Percentiles rank a stretch among this genome's conserved stretches.
Conservation (phyloP, 495 filamentous ascomycete species). For the Penicillium steckii region DNA sequence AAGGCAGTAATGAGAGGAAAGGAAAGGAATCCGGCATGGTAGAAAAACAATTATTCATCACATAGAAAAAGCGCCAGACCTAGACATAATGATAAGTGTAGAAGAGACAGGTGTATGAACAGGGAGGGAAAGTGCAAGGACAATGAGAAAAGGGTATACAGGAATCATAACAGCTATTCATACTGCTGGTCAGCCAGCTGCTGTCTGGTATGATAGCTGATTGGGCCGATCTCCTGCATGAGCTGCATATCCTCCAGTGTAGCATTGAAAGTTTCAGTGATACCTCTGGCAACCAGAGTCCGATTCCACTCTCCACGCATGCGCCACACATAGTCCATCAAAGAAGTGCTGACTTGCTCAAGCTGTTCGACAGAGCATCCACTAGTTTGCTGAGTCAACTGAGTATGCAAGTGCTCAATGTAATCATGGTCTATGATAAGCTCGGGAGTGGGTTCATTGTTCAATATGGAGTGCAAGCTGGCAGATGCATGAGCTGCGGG, state of each 20-base stretch:
- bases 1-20: not conserved
- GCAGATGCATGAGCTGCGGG: slow-evolving; percentile 24
- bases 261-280: slow-evolving; percentile 72
- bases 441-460: slow-evolving; percentile 39
- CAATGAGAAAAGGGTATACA: not conserved
- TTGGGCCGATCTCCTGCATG: slow-evolving; percentile 55
- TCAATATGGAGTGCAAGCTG: slow-evolving; percentile 42
- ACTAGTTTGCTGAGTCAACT: slow-evolving; percentile 62
- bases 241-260: slow-evolving; percentile 77
- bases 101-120: not conserved
- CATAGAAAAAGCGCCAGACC: not conserved
- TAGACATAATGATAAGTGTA: not conserved
- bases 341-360: slow-evolving; percentile 84
- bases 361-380: slow-evolving; percentile 90
- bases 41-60: not conserved
- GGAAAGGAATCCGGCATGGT: not conserved
- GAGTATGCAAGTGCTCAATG: slow-evolving; percentile 54
- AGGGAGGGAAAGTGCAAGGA: not conserved
- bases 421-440: slow-evolving; percentile 58
- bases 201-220: slow-evolving; percentile 41
- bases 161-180: slow-evolving; percentile 8
- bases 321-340: slow-evolving; percentile 89
- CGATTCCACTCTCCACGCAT: slow-evolving; percentile 78
- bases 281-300: slow-evolving; percentile 58
- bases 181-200: slow-evolving; percentile 29